These are phyloP conservation scores for Colletotrichum sp. DNA, from an alignment of 2,329 filamentous ascomycete genomes.

Conservation along the genomic window DNA sequence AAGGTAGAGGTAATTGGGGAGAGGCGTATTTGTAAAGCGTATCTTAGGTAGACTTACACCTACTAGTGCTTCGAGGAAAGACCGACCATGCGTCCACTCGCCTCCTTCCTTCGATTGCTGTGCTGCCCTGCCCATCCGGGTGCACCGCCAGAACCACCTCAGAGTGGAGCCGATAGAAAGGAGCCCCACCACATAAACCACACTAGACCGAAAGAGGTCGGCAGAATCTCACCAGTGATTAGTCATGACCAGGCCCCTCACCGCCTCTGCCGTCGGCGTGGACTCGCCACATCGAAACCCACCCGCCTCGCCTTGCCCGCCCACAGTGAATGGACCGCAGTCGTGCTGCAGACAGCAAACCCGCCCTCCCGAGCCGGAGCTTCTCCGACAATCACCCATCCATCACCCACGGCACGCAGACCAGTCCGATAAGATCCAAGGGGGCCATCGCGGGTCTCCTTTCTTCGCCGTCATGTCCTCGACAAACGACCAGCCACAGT, in stretches of 20 bases:
- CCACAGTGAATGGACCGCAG: background rate
- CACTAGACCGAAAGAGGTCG: background rate
- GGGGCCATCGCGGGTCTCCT: background rate
- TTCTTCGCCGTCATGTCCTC: background rate
- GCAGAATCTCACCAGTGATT: background rate
- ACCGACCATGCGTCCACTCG: background rate
- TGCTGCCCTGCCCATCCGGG: background rate
- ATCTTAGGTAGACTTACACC: background rate
- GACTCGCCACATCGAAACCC: background rate
- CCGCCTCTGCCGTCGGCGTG: background rate
- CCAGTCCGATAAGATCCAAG: constrained; percentile 2
- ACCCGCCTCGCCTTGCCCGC: background rate
- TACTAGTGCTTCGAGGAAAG: background rate
- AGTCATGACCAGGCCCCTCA: background rate
- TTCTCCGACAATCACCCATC: constrained; percentile 45
- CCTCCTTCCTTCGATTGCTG: background rate
- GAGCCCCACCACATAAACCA: too few relatives aligned
- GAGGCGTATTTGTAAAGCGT: background rate
- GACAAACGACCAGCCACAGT: background rate
- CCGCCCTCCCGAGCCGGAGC: constrained; percentile 32
- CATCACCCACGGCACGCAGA: constrained; percentile 28
- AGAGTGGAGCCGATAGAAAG: background rate
- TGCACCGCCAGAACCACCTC: background rate
- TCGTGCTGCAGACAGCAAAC: background rate
- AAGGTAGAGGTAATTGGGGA: background rate